Conservation (phyloP, 1,284 basidiomycete genomes). For the Ganoderma leucocontextum region DNA sequence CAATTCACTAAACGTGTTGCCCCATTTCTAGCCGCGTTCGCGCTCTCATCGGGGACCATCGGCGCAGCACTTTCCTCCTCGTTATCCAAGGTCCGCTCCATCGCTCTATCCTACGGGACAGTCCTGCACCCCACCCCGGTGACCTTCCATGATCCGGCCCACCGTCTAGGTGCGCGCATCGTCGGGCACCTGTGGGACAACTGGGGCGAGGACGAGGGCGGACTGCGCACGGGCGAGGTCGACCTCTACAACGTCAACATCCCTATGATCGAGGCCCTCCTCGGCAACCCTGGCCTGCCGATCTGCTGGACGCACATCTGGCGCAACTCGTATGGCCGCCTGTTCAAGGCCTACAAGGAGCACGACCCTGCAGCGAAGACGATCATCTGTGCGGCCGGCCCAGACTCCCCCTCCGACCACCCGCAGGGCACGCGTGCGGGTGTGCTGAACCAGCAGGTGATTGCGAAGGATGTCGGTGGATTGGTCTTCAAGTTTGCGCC, state of each 20-base stretch:
- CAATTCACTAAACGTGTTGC: neutral
- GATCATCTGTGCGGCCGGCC: conserved; percentile 49
- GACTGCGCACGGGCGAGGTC: conserved; percentile 68
- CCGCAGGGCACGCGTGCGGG: conserved; percentile 27
- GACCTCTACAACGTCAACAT: conserved; percentile 88
- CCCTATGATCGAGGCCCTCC: conserved; percentile 72
- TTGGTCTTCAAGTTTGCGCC: conserved; percentile 87
- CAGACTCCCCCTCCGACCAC: conserved; percentile 48
- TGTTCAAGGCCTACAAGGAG: conserved; percentile 65
- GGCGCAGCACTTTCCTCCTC: conserved; percentile 88
- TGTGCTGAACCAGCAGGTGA: conserved; percentile 20
- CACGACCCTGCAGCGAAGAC: conserved; percentile 32
- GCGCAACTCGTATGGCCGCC: conserved; percentile 77
- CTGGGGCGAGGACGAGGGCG: conserved; percentile 77
- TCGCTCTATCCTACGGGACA: conserved; percentile 87
- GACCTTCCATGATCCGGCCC: conserved; percentile 71
- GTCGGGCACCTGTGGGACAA: conserved; percentile 78
- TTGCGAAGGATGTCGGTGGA: conserved; percentile 42
- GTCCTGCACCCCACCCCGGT: conserved; percentile 76
- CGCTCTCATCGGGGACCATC: conserved; percentile 89
- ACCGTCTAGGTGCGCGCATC: conserved; percentile 72
- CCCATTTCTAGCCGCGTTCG: conserved; percentile 73
- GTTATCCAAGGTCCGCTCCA: conserved; percentile 73
- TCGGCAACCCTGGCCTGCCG: conserved; percentile 61
- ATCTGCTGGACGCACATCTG: conserved; percentile 82